Evolutionary conservation across 495 filamentous ascomycete species (phyloP).

Genomic region (Corynascus novoguineensis): DNA sequence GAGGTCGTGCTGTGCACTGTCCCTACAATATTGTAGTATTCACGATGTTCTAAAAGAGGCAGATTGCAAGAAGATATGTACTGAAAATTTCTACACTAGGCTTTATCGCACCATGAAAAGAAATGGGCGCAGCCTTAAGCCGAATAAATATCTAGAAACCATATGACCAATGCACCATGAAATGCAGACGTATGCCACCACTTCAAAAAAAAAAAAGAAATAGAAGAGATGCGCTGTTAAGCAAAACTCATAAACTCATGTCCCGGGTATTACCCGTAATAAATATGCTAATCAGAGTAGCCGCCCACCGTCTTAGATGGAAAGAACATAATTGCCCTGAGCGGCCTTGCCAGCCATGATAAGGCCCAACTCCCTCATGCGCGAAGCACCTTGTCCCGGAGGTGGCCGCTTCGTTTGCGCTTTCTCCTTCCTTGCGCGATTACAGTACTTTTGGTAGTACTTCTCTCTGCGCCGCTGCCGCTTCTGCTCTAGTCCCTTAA

Average conservation of each 20-base stretch:
- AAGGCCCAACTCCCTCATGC: conserved; percentile 90
- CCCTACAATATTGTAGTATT: no score
- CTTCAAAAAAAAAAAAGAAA: conserved; percentile 11
- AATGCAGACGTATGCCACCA: conserved; percentile 3
- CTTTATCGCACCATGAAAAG: background rate
- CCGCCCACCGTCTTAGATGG: conserved; percentile 49
- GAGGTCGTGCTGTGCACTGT: no score
- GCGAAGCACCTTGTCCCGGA: conserved; percentile 82
- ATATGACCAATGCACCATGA: conserved; percentile 4
- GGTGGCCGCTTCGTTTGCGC: conserved; percentile 45
- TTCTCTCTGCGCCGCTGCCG: conserved; percentile 86
- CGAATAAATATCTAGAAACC: background rate
- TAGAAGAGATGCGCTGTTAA: conserved; percentile 2
- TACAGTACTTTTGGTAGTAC: conserved; percentile 70
- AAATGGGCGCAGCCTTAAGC: background rate
- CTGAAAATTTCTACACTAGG: background rate
- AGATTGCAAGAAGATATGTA: background rate
- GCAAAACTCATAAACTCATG: conserved; percentile 28
- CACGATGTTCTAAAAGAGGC: background rate
- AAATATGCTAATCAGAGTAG: conserved; percentile 29
- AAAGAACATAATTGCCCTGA: conserved; percentile 73
- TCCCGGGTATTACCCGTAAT: conserved; percentile 7
- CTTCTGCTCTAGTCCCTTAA: conserved; percentile 92
- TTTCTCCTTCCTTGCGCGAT: conserved; percentile 47
- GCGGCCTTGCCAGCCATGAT: conserved; percentile 76